phyloP scores from a whole-genome alignment of 352 stramenopile genomes.

The Globisporangium iwayamae region DNA sequence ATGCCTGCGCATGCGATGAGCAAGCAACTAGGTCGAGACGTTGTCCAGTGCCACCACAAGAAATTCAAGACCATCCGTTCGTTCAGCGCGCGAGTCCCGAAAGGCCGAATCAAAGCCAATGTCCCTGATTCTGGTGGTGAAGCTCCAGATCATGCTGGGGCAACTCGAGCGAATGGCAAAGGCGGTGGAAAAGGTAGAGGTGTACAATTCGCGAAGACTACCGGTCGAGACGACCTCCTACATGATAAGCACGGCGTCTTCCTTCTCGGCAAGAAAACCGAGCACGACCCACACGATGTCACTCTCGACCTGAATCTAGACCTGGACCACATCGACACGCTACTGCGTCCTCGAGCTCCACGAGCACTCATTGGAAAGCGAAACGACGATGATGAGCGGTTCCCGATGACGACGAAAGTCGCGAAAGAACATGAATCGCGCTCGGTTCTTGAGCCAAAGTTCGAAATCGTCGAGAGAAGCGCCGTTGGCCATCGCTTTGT shows the following conservation, averaged over 20 bases:
- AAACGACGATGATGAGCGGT: conserved; percentile 7
- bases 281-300: not conserved
- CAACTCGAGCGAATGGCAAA: not conserved
- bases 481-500: conserved; percentile 15
- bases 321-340: not conserved
- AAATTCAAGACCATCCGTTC: conserved; percentile 8
- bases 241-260: not conserved
- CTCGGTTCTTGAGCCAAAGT: conserved; percentile 13
- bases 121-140: not conserved
- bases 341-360: not conserved
- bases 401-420: conserved; percentile 5
- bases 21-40: conserved; percentile 22
- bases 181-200: not conserved
- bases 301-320: not conserved
- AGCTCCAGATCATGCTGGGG: no score
- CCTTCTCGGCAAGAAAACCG: conserved; percentile 1
- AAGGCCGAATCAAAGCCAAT: not conserved
- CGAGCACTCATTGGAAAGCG: not conserved
- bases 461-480: conserved; percentile 4
- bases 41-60: conserved; percentile 16
- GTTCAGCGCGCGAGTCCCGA: conserved; percentile 7
- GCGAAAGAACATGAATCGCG: not conserved
- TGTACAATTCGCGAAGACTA: conserved; percentile 7
- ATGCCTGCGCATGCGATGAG: conserved; percentile 17
- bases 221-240: conserved; percentile 4